Percentiles rank a stretch among this genome's conserved stretches.
Evolutionary conservation across 2,329 filamentous ascomycete species (phyloP).

Genomic region (Sporothrix humicola): DNA sequence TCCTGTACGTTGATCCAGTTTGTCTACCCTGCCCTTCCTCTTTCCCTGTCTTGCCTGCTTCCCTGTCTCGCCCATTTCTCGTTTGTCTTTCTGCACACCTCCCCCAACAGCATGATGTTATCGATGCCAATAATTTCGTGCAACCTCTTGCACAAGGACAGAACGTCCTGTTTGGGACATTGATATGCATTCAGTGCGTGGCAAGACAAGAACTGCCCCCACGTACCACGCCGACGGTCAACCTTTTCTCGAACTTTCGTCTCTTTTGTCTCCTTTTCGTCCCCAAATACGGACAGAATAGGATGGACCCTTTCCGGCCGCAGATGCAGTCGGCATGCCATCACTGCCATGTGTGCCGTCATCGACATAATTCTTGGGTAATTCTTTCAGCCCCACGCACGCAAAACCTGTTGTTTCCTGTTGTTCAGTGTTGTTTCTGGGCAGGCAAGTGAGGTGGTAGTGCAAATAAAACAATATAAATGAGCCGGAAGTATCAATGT

Average conservation of each 20-base stretch:
- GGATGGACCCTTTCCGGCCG: neutral
- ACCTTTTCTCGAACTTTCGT: no score
- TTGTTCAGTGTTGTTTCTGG: no score
- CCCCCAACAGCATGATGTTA: conserved; percentile 25
- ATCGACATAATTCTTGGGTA: neutral
- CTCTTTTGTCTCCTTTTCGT: no score
- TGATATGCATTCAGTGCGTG: neutral
- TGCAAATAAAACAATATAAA: neutral
- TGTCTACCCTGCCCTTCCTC: neutral
- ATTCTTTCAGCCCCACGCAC: neutral
- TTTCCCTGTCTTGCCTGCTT: no score
- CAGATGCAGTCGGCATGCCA: conserved; percentile 3
- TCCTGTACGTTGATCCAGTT: no score
- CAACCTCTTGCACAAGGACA: neutral
- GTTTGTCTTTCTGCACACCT: no score
- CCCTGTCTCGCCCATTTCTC: no score
- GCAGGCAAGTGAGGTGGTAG: no score
- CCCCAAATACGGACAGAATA: no score
- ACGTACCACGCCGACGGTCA: neutral
- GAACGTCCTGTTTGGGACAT: neutral
- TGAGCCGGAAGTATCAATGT: neutral
- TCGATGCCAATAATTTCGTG: conserved; percentile 19
- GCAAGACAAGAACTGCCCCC: neutral
- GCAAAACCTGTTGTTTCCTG: neutral
- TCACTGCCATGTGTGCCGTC: conserved; percentile 18